Conservation (phyloP, 1,284 basidiomycete species). For the Golubevia pallescens region DNA sequence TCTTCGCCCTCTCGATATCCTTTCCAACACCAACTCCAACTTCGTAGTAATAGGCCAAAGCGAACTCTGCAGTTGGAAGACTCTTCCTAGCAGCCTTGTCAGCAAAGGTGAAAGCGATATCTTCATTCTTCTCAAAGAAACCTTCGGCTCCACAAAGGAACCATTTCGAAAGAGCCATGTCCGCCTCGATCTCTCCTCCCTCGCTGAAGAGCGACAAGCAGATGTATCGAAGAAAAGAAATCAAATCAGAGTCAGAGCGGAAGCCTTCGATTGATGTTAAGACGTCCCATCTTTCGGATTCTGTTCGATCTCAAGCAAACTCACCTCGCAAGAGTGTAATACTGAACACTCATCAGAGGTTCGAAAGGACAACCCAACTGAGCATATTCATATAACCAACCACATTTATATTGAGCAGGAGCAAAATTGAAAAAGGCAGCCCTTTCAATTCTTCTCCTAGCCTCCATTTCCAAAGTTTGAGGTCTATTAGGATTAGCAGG, state of each 20-base stretch:
- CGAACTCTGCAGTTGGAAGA: conserved; percentile 84
- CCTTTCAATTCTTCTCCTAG: conserved; percentile 70
- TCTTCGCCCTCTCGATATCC: conserved; percentile 72
- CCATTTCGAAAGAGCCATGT: conserved; percentile 95
- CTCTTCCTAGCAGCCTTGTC: conserved; percentile 85
- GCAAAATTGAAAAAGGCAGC: conserved; percentile 85
- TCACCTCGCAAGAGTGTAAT: conserved; percentile 82
- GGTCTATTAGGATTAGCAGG: conserved; percentile 34
- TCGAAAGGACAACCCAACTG: conserved; percentile 84
- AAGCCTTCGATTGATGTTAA: too few relatives aligned
- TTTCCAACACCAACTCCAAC: conserved; percentile 67
- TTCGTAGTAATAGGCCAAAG: conserved; percentile 89
- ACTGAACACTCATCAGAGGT: conserved; percentile 86
- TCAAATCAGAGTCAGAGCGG: too few relatives aligned
- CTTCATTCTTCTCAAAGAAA: conserved; percentile 86
- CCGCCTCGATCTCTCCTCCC: conserved; percentile 79
- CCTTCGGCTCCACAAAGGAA: conserved; percentile 85
- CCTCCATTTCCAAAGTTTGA: conserved; percentile 39
- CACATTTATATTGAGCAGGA: conserved; percentile 86
- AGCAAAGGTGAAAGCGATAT: conserved; percentile 84
- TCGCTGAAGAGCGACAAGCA: too few relatives aligned
- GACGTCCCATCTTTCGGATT: too few relatives aligned
- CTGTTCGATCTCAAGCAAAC: conserved; percentile 63
- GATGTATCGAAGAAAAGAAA: too few relatives aligned
- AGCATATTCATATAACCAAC: conserved; percentile 89